Conservation (phyloP, 208 protist genomes). For the Leishmania tarentolae region DNA sequence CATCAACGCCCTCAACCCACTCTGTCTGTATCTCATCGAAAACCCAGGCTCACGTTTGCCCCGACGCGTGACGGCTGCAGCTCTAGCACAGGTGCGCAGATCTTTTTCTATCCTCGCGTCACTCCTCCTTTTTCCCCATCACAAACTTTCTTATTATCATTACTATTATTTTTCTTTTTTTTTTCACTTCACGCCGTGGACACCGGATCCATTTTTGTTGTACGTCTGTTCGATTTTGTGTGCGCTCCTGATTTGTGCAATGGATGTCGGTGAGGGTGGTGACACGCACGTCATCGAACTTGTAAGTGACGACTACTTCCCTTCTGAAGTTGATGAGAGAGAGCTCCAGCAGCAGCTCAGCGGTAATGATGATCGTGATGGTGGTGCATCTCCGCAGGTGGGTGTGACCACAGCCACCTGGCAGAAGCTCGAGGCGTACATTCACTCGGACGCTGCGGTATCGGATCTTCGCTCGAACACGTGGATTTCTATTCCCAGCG, state of each 20-base stretch:
- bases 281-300: neutral
- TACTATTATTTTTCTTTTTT: too few species aligned
- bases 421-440: conserved; percentile 10
- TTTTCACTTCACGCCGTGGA: neutral
- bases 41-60: neutral
- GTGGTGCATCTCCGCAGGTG: neutral
- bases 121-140: neutral
- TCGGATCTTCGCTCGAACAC: neutral
- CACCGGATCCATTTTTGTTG: neutral
- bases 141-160: neutral
- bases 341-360: neutral
- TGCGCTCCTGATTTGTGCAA: neutral
- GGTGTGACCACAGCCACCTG: neutral
- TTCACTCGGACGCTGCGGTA: conserved; percentile 11
- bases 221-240: neutral
- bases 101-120: neutral
- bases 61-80: neutral
- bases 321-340: neutral
- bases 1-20: neutral
- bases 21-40: neutral
- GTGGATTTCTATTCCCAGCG: neutral
- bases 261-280: neutral
- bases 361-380: neutral
- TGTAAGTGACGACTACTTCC: conserved; percentile 17
- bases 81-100: neutral